Evolutionary conservation across 805 yeast species (phyloP).

Genomic region (Myxozyma kluyveri): DNA sequence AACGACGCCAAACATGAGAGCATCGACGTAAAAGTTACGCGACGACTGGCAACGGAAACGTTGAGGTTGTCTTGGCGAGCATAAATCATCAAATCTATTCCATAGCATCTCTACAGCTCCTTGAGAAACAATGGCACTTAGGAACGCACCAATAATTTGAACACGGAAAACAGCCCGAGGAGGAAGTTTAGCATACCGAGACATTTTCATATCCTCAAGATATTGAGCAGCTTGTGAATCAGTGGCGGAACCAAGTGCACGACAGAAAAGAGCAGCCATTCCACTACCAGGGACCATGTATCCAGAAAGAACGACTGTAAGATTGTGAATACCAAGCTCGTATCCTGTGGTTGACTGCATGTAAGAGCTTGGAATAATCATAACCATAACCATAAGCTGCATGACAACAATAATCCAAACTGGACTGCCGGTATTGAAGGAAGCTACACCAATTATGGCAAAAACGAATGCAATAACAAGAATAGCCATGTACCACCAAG

Average conservation of each 20-base stretch:
- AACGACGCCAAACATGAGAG: slow-evolving; percentile 11
- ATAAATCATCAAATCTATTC: slow-evolving; percentile 22
- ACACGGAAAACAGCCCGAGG: slow-evolving; percentile 51
- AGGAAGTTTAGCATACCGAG: slow-evolving; percentile 52
- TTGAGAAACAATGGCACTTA: slow-evolving; percentile 53
- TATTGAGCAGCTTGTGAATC: slow-evolving; percentile 54
- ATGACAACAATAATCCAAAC: slow-evolving; percentile 63
- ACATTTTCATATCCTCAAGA: slow-evolving; percentile 57
- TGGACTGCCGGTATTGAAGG: slow-evolving; percentile 51
- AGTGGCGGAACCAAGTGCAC: slow-evolving; percentile 54
- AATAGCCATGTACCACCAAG: slow-evolving; percentile 34
- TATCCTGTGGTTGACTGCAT: slow-evolving; percentile 62
- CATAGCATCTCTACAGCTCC: slow-evolving; percentile 48
- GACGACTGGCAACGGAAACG: slow-evolving; percentile 10
- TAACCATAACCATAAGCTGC: slow-evolving; percentile 35
- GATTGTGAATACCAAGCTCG: slow-evolving; percentile 57
- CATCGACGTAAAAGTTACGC: slow-evolving; percentile 8
- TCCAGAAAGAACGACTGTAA: slow-evolving; percentile 63
- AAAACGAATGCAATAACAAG: slow-evolving; percentile 42
- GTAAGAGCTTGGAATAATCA: slow-evolving; percentile 60
- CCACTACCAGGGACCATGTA: slow-evolving; percentile 61
- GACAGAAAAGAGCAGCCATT: slow-evolving; percentile 61
- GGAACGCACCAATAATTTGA: slow-evolving; percentile 50
- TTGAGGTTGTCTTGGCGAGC: slow-evolving; percentile 10
- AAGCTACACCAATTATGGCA: slow-evolving; percentile 38